Evolutionary conservation across 202 grass and related monocot genomes (phyloP), one percentile per base, ranked within the genome.

Genomic region (Brachypodium distachyon): DNA sequence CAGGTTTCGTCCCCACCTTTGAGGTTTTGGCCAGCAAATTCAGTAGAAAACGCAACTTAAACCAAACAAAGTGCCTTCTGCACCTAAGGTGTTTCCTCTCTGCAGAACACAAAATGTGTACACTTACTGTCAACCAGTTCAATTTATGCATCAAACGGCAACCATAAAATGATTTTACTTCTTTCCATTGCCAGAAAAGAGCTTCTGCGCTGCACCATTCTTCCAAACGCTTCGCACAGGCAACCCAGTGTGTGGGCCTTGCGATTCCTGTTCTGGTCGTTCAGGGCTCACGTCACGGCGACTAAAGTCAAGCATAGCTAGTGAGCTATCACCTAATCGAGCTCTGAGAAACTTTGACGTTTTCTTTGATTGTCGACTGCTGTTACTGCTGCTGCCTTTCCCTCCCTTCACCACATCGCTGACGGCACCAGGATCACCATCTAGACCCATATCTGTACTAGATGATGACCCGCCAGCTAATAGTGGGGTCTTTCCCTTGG

Each of bases 281-380:
- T 77, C 84, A 21, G 78, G 78, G 25, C 48, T 82, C 12, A 47
- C 33, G 33, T 73, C 84, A 22, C 52, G 59, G 12, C 55, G 74
- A 70, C 54, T 72, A 68, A 83, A 65, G 61, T 97, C 84, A 86
- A 88, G 67, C 0, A 84, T 83, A 19, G 90, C 91, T 47, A 76
- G 69, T 49, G 88, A 90, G 84, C 85, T 90, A 69, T 94, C 88
- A 9, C 91, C 94, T 74, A 94, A 68, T n/a, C 82, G 88, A 44
- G 81, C 76, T 80, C 91, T 91, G 51, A 88, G 84, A 82, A 97
- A 93, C 77, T 97, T 97, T 58, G 91, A 77, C 10, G 88, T 78
- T 76, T 88, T 97, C 82, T 88, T 93, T 39, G 76, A 57, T 57
- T 89, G 90, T 50, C 90, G 90, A 67, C 81, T 85, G 32, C 67